Evolutionary conservation across 2,329 filamentous ascomycete species (phyloP).

Genomic region (Eutypa lata): DNA sequence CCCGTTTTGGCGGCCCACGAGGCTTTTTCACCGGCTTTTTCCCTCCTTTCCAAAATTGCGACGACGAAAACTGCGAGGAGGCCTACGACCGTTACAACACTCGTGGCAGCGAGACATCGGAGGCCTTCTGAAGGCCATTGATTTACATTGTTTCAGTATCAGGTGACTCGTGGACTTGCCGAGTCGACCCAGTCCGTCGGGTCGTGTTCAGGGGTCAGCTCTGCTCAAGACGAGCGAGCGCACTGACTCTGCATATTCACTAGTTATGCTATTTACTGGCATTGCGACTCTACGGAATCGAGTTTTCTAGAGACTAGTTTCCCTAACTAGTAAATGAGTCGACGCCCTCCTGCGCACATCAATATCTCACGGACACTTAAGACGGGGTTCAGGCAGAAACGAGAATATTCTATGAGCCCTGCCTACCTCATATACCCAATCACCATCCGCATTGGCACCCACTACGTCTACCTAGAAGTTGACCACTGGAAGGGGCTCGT

Average conservation of each 20-base stretch:
- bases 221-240: background rate
- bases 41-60: slow-evolving; percentile 3
- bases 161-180: slow-evolving; percentile 8
- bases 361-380: background rate
- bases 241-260: too few species aligned
- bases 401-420: background rate
- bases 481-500: background rate
- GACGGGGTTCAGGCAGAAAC: background rate
- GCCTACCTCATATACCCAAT: background rate
- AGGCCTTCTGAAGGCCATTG: slow-evolving; percentile 7
- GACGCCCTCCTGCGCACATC: background rate
- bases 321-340: background rate
- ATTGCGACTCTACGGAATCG: too few species aligned
- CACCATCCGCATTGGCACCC: background rate
- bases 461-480: too few species aligned
- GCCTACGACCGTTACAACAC: slow-evolving; percentile 10
- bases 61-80: slow-evolving; percentile 21
- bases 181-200: background rate
- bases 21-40: slow-evolving; percentile 17
- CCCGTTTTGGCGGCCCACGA: slow-evolving; percentile 25
- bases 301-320: background rate
- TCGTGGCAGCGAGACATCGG: background rate
- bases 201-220: background rate
- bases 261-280: too few species aligned
- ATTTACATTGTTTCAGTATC: slow-evolving; percentile 15